Base-by-base conservation (phyloP, 106 monocot genomes). In the Allium cepa region DNA sequence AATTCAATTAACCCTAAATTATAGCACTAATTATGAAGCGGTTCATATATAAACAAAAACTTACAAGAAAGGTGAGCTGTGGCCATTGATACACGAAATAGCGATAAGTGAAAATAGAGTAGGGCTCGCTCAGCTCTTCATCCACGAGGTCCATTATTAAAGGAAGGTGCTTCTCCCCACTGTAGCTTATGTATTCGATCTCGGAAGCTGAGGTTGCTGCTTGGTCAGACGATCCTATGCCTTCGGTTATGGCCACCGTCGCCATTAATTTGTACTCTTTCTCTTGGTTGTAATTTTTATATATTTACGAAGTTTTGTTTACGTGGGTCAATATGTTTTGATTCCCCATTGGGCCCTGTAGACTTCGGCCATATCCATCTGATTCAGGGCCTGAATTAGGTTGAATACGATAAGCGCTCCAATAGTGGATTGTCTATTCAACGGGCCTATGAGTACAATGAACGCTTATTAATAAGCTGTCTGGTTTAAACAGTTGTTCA, bases 81-180 rank as follows among this genome's bases (percentile, higher is more conserved):
- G 99, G 93, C 99, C 99, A 99, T 16, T 80, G 86, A 79, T 99
- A 99, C 77, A 99, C 99, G 86, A 99, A 99, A 72, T 99, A 99
- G 63, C 99, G 99, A 79, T 99, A 99, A 57, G 99, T 99, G 81
- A 99, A 99, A 82, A 99, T 99, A 66, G 99, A 99, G 80, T 99
- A 99, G 74, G 99, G 99, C 74, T 99, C 99, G 85, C 99, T 99
- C 22, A 99, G 99, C 79, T 99, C 99, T 12, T 87, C 79, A 66
- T 93, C 92, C 48, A 99, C 90, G 28, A 99, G 84, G 12, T 60
- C 71, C 99, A 99, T 99, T 49, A 99, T 84, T 16, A 99, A 75
- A 2, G 93, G 90, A n/a, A 99, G 93, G 71, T 99, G 99, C 65
- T 99, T 87, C 87, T 99, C 99, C 17, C 99, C 99, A 27, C 90